Percentiles rank a stretch among this genome's conserved stretches.
Evolutionary conservation across 352 stramenopile genomes (phyloP).

Genomic region (Phytophthora constricta): DNA sequence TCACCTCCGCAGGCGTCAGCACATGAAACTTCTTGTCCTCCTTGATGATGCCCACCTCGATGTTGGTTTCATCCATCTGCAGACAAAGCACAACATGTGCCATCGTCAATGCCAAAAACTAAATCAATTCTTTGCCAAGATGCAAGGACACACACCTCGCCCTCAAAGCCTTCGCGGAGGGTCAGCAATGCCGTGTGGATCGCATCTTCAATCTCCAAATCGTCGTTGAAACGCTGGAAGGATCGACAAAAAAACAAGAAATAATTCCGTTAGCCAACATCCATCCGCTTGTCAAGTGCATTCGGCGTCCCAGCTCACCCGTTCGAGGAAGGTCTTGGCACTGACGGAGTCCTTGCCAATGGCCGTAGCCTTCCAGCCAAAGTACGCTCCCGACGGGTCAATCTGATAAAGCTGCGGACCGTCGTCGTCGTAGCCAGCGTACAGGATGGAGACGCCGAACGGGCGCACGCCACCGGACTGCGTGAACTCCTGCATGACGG

Average conservation of each 20-base stretch:
- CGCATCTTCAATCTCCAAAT: slow-evolving; percentile 99
- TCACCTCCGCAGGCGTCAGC: slow-evolving; percentile 97
- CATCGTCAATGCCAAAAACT: background rate
- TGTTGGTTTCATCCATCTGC: slow-evolving; percentile 98
- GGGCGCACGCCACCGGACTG: slow-evolving; percentile 97
- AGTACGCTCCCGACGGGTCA: slow-evolving; percentile 98
- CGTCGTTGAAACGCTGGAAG: slow-evolving; percentile 90
- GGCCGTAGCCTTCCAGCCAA: slow-evolving; percentile 99
- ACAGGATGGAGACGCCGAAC: slow-evolving; percentile 98
- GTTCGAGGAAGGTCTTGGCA: slow-evolving; percentile 99
- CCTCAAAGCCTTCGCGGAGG: slow-evolving; percentile 99
- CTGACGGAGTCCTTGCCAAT: slow-evolving; percentile 99
- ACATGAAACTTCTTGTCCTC: slow-evolving; percentile 97
- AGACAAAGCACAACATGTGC: background rate
- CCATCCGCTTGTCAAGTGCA: too few relatives aligned
- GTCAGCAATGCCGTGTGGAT: slow-evolving; percentile 99
- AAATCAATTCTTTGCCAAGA: background rate
- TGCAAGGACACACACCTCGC: slow-evolving; percentile 65
- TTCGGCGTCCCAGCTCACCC: too few relatives aligned
- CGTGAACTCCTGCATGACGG: slow-evolving; percentile 99
- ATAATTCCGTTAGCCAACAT: too few relatives aligned
- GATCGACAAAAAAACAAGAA: slow-evolving; percentile 10
- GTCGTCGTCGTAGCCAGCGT: slow-evolving; percentile 98
- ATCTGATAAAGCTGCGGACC: slow-evolving; percentile 98
- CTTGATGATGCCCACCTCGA: slow-evolving; percentile 98